Evolutionary conservation across 176 grass and related monocot species (phyloP).

Genomic region (Hsuehochloa calcarea): DNA sequence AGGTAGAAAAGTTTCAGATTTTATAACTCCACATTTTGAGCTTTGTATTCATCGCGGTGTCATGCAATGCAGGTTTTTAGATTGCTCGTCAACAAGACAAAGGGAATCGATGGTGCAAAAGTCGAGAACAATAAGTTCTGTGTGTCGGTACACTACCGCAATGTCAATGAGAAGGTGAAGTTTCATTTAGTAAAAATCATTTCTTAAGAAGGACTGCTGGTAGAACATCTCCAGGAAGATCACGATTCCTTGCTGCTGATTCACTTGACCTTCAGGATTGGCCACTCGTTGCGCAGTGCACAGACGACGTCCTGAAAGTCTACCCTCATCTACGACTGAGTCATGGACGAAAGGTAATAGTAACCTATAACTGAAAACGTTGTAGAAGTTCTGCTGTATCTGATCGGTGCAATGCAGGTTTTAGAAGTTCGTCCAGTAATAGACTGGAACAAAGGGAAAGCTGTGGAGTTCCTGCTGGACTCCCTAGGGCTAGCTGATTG

Average conservation of each 20-base stretch:
- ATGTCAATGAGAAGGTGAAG: constrained; percentile 59
- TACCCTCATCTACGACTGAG: constrained; percentile 40
- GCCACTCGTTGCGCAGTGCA: constrained; percentile 31
- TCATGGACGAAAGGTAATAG: constrained; percentile 56
- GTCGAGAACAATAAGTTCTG: constrained; percentile 82
- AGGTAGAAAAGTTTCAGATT: constrained; percentile 35
- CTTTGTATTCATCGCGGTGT: background rate
- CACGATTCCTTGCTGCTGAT: constrained; percentile 2
- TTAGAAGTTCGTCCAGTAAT: constrained; percentile 59
- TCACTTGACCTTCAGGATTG: constrained; percentile 41
- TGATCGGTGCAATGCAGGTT: constrained; percentile 21
- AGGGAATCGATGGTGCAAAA: constrained; percentile 45
- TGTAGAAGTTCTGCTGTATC: background rate
- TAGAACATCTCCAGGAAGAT: background rate
- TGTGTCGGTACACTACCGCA: constrained; percentile 74
- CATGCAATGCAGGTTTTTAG: constrained; percentile 48
- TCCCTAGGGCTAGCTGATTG: constrained; percentile 44
- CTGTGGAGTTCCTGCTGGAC: constrained; percentile 61
- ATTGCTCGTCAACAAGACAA: constrained; percentile 55
- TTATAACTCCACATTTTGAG: background rate
- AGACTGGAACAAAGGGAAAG: constrained; percentile 67
- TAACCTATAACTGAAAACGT: too few species aligned
- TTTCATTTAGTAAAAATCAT: background rate
- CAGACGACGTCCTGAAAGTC: constrained; percentile 34
- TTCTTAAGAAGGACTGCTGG: background rate